Evolutionary conservation across 2,329 filamentous ascomycete species (phyloP), one percentile per base, ranked within the genome.

Genomic region (Ceratocystis harringtonii): DNA sequence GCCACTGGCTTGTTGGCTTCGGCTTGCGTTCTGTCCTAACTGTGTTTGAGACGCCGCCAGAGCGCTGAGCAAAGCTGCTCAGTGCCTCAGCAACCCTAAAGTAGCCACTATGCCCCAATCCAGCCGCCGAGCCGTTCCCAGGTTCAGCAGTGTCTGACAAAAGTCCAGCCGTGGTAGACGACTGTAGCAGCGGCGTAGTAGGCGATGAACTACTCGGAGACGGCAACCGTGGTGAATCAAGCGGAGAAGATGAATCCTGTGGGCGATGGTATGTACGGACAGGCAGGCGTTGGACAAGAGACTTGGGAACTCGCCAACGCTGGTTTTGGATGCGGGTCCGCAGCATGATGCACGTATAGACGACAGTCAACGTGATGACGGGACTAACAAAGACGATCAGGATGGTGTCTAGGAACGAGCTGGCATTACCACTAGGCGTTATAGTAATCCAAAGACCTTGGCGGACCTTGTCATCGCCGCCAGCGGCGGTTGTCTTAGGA

Each of bases 331-430:
- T 95, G 67, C 92, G 87, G 60, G 92, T 92, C 65, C 94, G 87
- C 45, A 97, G 79, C 50, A 97, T 82, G 4, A 97, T 80, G 10
- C 97, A 80, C 12, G 90, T 88, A 72, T 97, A 97, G 1, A 99
- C 92, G 4, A 96, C 86, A 2, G 90, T 95, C 71, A 99, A 76
- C 0, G 94, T 97, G 63, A 97, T 86, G 15, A 99, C 77, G 6
- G 94, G 94, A 71, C 92, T 96, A 64, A 97, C 86, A 41, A 99
- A 91, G n/a, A 99, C 79, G 7, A 99, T 91, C n/a, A 97, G 80
- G 2, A 99, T 81, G 0, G 92, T 97, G 73, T 99, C 94, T 70
- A 97, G 92, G 77, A 99, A 96, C 0, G 94, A 92, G 70, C 88
- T 95, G 69, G 90, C 92, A 22, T 55, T 44, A 74, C 85, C 92